Evolutionary conservation across 2,329 filamentous ascomycete species (phyloP).

Genomic region (Ophiostoma perfectum): DNA sequence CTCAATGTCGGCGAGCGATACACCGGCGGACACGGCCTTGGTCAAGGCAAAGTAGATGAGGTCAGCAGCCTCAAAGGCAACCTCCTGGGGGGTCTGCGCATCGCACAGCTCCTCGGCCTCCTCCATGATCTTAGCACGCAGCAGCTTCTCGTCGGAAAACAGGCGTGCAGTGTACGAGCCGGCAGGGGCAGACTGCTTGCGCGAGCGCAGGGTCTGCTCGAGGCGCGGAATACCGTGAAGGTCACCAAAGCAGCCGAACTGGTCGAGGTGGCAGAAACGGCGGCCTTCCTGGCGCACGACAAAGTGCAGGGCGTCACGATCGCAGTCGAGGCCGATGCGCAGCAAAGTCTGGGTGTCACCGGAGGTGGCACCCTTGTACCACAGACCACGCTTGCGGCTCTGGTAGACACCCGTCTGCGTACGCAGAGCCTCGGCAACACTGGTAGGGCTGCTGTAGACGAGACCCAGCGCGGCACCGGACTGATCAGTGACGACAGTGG

Average conservation of each 20-base stretch:
- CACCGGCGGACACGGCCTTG: constrained; percentile 79
- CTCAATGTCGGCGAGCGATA: constrained; percentile 83
- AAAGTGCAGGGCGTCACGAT: constrained; percentile 87
- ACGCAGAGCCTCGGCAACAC: constrained; percentile 76
- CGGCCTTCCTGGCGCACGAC: constrained; percentile 82
- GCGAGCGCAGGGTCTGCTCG: constrained; percentile 76
- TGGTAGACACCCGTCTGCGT: constrained; percentile 84
- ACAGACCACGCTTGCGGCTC: constrained; percentile 88
- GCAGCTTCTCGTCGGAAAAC: constrained; percentile 84
- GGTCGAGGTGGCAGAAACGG: constrained; percentile 88
- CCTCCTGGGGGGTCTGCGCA: constrained; percentile 59
- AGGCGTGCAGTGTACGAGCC: constrained; percentile 92
- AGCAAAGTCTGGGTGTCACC: constrained; percentile 90
- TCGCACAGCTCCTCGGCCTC: constrained; percentile 93
- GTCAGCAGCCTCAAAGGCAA: constrained; percentile 92
- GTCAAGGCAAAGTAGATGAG: constrained; percentile 93
- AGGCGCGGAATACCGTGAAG: constrained; percentile 75
- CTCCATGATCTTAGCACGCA: constrained; percentile 96
- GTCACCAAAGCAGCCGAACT: constrained; percentile 86
- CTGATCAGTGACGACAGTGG: constrained; percentile 89
- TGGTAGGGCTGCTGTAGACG: constrained; percentile 91
- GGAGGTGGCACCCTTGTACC: constrained; percentile 94
- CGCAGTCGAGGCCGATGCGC: constrained; percentile 81
- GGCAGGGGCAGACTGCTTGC: constrained; percentile 74
- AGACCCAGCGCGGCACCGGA: constrained; percentile 76